Conservation (phyloP, 441 rosid genomes). For the Syzygium malaccense region DNA sequence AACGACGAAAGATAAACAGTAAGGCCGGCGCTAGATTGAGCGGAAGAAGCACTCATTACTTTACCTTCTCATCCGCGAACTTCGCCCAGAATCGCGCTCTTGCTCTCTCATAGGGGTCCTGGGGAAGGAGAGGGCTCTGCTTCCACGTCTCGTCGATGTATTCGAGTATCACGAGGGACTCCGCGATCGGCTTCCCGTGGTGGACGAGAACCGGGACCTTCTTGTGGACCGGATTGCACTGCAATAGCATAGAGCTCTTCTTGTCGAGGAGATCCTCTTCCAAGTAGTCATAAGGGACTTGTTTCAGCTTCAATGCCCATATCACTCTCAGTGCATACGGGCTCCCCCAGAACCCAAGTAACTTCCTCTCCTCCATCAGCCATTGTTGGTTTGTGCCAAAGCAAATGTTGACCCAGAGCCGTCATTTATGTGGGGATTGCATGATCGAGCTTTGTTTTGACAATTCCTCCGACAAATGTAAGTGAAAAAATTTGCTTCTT, state of each 20-base stretch:
- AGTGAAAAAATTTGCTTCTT: too few relatives aligned
- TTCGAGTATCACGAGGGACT: constrained; percentile 11
- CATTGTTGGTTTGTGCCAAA: neutral
- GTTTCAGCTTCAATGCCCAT: constrained; percentile 15
- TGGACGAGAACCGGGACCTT: constrained; percentile 16
- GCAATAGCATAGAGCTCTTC: constrained; percentile 14
- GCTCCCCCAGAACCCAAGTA: constrained; percentile 21
- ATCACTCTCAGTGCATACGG: constrained; percentile 1
- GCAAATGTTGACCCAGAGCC: neutral
- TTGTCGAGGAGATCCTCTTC: constrained; percentile 12
- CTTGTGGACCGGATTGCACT: constrained; percentile 9
- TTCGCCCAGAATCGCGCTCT: constrained; percentile 7
- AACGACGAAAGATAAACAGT: neutral
- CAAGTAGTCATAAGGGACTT: neutral
- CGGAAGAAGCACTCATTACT: neutral
- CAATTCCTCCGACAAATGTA: neutral
- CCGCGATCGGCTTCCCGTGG: constrained; percentile 11
- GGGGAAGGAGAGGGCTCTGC: constrained; percentile 4
- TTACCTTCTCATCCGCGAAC: constrained; percentile 7
- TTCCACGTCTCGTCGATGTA: constrained; percentile 10
- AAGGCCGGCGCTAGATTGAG: neutral
- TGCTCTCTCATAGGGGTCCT: constrained; percentile 4
- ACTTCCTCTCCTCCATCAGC: neutral
- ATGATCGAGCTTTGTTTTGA: neutral
- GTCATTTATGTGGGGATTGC: neutral